Evolutionary conservation across 2,329 filamentous ascomycete species (phyloP).

Genomic region (Septoria petroselini): DNA sequence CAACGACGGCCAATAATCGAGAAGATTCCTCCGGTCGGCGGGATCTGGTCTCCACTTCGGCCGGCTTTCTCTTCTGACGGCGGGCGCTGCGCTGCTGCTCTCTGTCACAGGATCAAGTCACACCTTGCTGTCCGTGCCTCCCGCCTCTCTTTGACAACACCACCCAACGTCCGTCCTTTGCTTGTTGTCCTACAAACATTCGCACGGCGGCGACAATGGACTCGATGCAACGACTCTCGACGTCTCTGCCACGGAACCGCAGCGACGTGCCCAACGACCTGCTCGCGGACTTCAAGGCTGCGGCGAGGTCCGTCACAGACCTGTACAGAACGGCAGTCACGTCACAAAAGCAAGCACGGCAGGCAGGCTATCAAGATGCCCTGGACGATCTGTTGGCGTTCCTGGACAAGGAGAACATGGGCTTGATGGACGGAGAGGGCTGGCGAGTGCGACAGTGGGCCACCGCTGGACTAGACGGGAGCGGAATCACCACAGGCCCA

Average conservation of each 20-base stretch:
- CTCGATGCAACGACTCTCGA: slow-evolving; percentile 62
- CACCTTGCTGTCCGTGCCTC: slow-evolving; percentile 8
- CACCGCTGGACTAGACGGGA: slow-evolving; percentile 65
- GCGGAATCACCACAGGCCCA: slow-evolving; percentile 29
- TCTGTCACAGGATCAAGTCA: slow-evolving; percentile 5
- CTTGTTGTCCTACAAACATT: slow-evolving; percentile 2
- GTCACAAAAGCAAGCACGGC: slow-evolving; percentile 70
- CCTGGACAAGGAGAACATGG: slow-evolving; percentile 76
- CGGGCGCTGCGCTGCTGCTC: no score
- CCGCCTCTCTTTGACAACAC: slow-evolving; percentile 8
- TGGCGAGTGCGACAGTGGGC: slow-evolving; percentile 65
- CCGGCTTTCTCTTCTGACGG: no score
- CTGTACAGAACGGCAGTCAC: slow-evolving; percentile 88
- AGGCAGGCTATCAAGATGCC: slow-evolving; percentile 89
- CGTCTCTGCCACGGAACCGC: slow-evolving; percentile 51
- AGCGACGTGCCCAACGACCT: slow-evolving; percentile 49
- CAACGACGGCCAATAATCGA: no score
- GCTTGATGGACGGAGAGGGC: slow-evolving; percentile 74
- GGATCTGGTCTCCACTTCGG: not conserved
- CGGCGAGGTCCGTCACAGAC: slow-evolving; percentile 90
- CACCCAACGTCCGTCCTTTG: not conserved
- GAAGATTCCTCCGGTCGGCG: slow-evolving; percentile 10
- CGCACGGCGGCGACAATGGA: slow-evolving; percentile 50
- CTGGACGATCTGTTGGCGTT: slow-evolving; percentile 85
- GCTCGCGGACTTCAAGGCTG: slow-evolving; percentile 85